These are phyloP conservation scores for Colletotrichum caudatum DNA, from an alignment of 2,329 filamentous ascomycete species.

Conservation along the genomic window DNA sequence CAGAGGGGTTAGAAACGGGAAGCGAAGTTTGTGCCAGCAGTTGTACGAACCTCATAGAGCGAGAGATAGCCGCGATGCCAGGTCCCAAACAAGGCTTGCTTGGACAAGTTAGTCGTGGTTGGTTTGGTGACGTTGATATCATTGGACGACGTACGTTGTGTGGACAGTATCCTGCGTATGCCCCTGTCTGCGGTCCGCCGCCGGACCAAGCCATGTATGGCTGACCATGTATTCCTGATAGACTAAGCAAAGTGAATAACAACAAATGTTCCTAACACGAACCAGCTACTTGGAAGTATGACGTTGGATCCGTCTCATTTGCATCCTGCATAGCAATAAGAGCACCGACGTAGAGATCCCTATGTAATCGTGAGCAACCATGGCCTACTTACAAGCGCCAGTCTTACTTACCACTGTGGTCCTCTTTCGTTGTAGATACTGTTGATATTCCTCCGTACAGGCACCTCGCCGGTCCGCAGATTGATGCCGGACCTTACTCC, in stretches of 20 bases:
- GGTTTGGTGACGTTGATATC: neutral
- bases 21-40: constrained; percentile 28
- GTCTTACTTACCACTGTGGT: constrained; percentile 61
- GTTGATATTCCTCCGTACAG: constrained; percentile 62
- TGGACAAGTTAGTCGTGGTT: constrained; percentile 56
- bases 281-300: constrained; percentile 74
- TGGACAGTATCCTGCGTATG: constrained; percentile 39
- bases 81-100: constrained; percentile 48
- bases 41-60: constrained; percentile 49
- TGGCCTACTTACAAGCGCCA: constrained; percentile 45
- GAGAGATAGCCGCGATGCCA: constrained; percentile 43
- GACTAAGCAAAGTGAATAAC: neutral
- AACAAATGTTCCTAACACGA: constrained; percentile 39
- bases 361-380: constrained; percentile 12
- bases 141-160: constrained; percentile 36
- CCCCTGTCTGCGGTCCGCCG: constrained; percentile 39
- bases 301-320: constrained; percentile 61
- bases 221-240: constrained; percentile 71
- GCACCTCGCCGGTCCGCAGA: constrained; percentile 54
- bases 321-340: constrained; percentile 66
- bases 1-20: neutral
- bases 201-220: constrained; percentile 66
- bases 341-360: constrained; percentile 69
- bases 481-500: constrained; percentile 55
- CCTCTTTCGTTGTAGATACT: constrained; percentile 56